Percentiles rank a stretch among this genome's conserved stretches.
Evolutionary conservation across 352 stramenopile species (phyloP).

Genomic region (Phytophthora lateralis): DNA sequence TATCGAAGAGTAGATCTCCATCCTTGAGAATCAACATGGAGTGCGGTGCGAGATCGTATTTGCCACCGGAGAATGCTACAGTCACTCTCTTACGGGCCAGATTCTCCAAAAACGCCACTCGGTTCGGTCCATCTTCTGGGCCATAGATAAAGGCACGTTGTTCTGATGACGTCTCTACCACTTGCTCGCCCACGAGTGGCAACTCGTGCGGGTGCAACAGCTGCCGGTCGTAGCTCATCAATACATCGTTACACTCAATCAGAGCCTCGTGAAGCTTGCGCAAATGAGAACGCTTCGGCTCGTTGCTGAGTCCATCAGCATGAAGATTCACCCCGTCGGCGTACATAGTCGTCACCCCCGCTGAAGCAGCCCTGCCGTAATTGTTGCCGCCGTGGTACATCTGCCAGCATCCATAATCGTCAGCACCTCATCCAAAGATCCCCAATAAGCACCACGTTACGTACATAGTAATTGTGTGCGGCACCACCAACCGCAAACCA

Average conservation of each 20-base stretch:
- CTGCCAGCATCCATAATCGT: constrained; percentile 26
- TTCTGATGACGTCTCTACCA: constrained; percentile 11
- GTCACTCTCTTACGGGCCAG: constrained; percentile 25
- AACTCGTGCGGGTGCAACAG: constrained; percentile 46
- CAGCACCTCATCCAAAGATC: not conserved
- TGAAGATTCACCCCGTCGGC: constrained; percentile 73
- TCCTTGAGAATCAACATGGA: constrained; percentile 63
- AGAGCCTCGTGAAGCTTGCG: constrained; percentile 61
- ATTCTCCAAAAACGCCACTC: constrained; percentile 69
- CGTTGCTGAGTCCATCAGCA: constrained; percentile 68
- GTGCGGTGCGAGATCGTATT: constrained; percentile 42
- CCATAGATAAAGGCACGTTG: constrained; percentile 64
- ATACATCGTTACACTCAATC: constrained; percentile 58
- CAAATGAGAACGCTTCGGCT: constrained; percentile 73
- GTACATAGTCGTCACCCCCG: constrained; percentile 77
- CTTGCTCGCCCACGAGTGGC: constrained; percentile 4
- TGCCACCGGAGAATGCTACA: constrained; percentile 42
- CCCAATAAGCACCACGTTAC: constrained; percentile 13
- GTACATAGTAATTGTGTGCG: constrained; percentile 76
- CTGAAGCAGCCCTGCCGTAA: constrained; percentile 61
- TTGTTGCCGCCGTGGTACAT: constrained; percentile 86
- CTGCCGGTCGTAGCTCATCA: constrained; percentile 58
- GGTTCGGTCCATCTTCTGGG: constrained; percentile 14
- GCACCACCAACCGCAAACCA: constrained; percentile 74
- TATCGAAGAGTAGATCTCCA: constrained; percentile 54